A percentile compares a stretch with the other conserved stretches of the same genome.
Evolutionary conservation across 306 rosid genomes (phyloP).

Genomic region (Lathyrus oleraceus): DNA sequence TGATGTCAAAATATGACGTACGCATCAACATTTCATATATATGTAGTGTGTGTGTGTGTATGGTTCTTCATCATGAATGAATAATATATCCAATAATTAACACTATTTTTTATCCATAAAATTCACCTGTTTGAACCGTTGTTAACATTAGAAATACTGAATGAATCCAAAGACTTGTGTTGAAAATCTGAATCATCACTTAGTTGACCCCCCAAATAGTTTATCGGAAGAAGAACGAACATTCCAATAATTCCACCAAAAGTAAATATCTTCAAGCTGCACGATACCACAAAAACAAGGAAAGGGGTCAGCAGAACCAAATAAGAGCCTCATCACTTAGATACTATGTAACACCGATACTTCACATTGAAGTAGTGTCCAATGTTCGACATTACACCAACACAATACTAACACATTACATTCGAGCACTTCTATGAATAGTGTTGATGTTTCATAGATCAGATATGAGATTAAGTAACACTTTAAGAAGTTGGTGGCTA

Average conservation of each 20-base stretch:
- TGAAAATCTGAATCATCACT: conserved; percentile 55
- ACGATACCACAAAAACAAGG: conserved; percentile 2
- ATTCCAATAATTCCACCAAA: conserved; percentile 69
- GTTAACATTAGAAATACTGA: conserved; percentile 77
- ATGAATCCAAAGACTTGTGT: conserved; percentile 71
- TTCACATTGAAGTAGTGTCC: neutral
- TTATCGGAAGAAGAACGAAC: conserved; percentile 68
- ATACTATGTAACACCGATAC: neutral
- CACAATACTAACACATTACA: neutral
- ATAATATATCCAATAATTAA: neutral
- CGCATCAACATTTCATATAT: conserved; percentile 5
- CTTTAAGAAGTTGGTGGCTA: neutral
- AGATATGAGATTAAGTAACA: too few relatives aligned
- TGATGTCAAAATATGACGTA: conserved; percentile 11
- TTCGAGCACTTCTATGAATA: neutral
- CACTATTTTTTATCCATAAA: conserved; percentile 29
- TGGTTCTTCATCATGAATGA: conserved; percentile 25
- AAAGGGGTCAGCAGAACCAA: conserved; percentile 31
- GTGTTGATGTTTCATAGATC: neutral
- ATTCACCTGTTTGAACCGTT: conserved; percentile 78
- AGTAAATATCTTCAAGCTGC: conserved; percentile 67
- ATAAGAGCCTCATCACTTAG: conserved; percentile 28
- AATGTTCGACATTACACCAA: neutral
- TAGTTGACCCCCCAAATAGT: conserved; percentile 72
- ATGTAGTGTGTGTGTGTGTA: too few relatives aligned